Evolutionary conservation across 306 rosid species (phyloP).

Genomic region (Potentilla sterilis): DNA sequence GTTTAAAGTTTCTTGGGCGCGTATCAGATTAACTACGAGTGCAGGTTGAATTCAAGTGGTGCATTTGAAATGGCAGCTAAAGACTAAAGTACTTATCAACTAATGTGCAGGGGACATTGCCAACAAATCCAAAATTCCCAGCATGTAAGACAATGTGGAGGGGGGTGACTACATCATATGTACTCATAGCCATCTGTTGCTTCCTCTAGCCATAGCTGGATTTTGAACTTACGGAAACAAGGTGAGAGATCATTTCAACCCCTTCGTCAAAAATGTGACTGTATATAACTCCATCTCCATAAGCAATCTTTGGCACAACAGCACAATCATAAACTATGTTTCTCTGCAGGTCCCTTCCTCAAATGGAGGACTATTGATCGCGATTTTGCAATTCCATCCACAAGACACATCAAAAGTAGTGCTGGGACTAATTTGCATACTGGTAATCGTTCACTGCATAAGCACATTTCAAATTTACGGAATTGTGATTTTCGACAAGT

Average conservation of each 20-base stretch:
- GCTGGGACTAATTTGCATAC: constrained; percentile 41
- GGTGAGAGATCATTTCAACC: constrained; percentile 25
- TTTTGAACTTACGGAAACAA: constrained; percentile 68
- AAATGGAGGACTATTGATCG: constrained; percentile 35
- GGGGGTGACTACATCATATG: constrained; percentile 51
- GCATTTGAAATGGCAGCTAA: background rate
- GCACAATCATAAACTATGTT: background rate
- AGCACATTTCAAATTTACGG: constrained; percentile 60
- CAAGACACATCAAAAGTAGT: constrained; percentile 34
- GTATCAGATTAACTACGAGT: background rate
- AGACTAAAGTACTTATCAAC: background rate
- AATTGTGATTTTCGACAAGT: constrained; percentile 65
- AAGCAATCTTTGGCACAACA: background rate
- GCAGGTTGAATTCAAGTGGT: background rate
- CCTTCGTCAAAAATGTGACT: background rate
- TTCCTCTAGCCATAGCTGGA: constrained; percentile 59
- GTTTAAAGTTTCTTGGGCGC: background rate
- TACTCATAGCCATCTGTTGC: constrained; percentile 42
- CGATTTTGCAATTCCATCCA: constrained; percentile 35
- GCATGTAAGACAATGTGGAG: constrained; percentile 44
- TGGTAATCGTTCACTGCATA: constrained; percentile 38
- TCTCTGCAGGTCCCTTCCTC: constrained; percentile 36
- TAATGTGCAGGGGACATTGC: constrained; percentile 66
- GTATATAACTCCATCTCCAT: background rate
- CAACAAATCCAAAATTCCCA: constrained; percentile 38